Base-by-base conservation (phyloP, 495 filamentous ascomycete species). In the Thozetella sp. region DNA sequence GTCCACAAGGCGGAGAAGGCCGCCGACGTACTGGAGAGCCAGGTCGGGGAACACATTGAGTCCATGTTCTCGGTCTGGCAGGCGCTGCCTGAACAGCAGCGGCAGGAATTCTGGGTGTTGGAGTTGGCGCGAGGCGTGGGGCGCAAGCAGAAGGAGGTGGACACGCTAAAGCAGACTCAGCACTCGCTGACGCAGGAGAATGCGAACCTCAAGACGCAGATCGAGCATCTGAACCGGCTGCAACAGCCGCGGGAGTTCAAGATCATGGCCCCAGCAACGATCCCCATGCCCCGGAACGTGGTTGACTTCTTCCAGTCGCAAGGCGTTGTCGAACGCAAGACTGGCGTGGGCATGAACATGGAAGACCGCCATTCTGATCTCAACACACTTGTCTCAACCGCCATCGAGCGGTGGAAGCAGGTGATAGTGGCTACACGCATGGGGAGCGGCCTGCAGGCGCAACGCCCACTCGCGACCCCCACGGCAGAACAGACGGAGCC, bases 201-300 rank as follows among this genome's bases (percentile, higher is more conserved):
- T 22, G 84, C 84, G 37, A 87, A 93, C 65, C 81, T 95, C 22
- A 88, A 86, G 55, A 72, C 77, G 0, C 88, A 92, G 66, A 80
- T 92, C 22, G 88, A 92, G 51, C 82, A 87, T 22, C 73, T 93
- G 3, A 87, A 82, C 45, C 80, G 83, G 20, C 81, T 85, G 55
- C 87, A 92, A 65, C 87, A 90, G 66, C 88, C 89, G 9, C 79
- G 86, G 4, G 90, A 93, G 63, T 90, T 90, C 65, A 83, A 83
- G 22, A 76, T 89, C n/a, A 76, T 83, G 27, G 83, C 86, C 0
- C 86, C 90, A 0, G 75, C 84, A 25, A 89, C 81, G 0, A 71
- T 93, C 2, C 85, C 85, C 2, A 59, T 95, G 17, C 72, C 74
- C 30, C 61, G 75, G 56, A 74, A 77, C 2, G 48, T 80, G 9